Percentiles rank a stretch among this genome's conserved stretches.
These are phyloP conservation scores for Podospora tetraspora DNA, from an alignment of 495 filamentous ascomycete genomes.

Conservation along the genomic window DNA sequence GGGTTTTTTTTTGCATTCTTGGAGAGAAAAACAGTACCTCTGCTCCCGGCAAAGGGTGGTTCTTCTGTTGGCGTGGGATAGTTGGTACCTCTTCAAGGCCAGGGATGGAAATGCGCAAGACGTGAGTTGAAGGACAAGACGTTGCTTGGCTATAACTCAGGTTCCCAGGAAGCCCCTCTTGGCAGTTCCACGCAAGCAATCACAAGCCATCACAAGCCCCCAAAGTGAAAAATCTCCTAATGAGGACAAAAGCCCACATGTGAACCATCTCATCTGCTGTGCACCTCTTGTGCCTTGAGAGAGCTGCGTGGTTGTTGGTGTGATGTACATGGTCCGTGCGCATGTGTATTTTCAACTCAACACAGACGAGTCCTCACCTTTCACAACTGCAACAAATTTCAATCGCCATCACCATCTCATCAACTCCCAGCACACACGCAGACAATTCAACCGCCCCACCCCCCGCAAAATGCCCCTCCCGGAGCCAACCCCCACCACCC, in stretches of 20 bases:
- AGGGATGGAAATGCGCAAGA: not conserved
- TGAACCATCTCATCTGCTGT: not conserved
- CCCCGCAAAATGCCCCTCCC: not conserved
- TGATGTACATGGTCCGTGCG: conserved; percentile 4
- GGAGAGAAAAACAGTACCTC: not conserved
- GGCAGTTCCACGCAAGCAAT: not conserved
- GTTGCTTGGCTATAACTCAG: too few species aligned
- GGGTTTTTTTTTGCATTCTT: not conserved
- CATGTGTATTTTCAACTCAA: not conserved
- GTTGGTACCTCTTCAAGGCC: not conserved
- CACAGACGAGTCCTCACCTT: not conserved
- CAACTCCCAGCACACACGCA: too few species aligned
- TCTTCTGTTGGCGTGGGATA: not conserved
- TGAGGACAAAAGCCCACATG: not conserved
- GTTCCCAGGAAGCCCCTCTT: not conserved
- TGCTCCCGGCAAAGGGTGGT: not conserved
- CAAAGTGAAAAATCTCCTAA: not conserved
- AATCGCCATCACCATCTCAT: not conserved
- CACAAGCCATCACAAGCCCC: not conserved
- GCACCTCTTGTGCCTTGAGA: not conserved
- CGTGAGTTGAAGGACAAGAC: not conserved
- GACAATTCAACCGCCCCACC: not conserved
- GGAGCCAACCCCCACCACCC: conserved; percentile 20
- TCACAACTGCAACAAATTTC: not conserved
- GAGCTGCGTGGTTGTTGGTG: not conserved